phyloP scores from a whole-genome alignment of 495 filamentous ascomycete species.

The Penicillium canescens region DNA sequence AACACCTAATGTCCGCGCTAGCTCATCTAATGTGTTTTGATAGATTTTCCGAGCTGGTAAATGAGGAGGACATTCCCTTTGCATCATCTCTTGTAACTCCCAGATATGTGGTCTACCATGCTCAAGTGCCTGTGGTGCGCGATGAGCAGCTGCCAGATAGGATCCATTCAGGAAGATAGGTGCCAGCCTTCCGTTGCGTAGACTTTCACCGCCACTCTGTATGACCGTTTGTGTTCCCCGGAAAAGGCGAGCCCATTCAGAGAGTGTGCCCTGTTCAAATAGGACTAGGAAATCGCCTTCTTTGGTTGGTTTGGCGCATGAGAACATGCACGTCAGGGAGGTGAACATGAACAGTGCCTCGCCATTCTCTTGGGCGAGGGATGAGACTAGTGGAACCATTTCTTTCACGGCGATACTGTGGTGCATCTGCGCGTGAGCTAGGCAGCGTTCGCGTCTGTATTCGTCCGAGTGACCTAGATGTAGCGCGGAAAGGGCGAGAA shows the following conservation, averaged over 20 bases:
- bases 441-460: slow-evolving; percentile 13
- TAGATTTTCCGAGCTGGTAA: background rate
- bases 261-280: slow-evolving; percentile 34
- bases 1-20: slow-evolving; percentile 9
- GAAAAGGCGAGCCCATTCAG: slow-evolving; percentile 42
- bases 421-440: slow-evolving; percentile 31
- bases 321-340: slow-evolving; percentile 26
- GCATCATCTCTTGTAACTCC: slow-evolving; percentile 12
- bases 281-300: slow-evolving; percentile 31
- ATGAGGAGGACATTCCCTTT: background rate
- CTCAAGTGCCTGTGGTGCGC: slow-evolving; percentile 7
- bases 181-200: slow-evolving; percentile 5
- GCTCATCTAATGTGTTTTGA: slow-evolving; percentile 10
- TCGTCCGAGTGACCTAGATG: slow-evolving; percentile 33
- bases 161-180: slow-evolving; percentile 12
- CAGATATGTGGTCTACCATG: slow-evolving; percentile 12
- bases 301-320: slow-evolving; percentile 17
- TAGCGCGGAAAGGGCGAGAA: slow-evolving; percentile 37
- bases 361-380: slow-evolving; percentile 27
- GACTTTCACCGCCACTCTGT: slow-evolving; percentile 11
- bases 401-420: slow-evolving; percentile 31
- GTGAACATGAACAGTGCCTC: slow-evolving; percentile 41
- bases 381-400: slow-evolving; percentile 23
- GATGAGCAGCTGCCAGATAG: background rate
- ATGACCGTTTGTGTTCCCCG: slow-evolving; percentile 40